Conservation (phyloP, 2,329 filamentous ascomycete species). For the Trichoderma polysporum region DNA sequence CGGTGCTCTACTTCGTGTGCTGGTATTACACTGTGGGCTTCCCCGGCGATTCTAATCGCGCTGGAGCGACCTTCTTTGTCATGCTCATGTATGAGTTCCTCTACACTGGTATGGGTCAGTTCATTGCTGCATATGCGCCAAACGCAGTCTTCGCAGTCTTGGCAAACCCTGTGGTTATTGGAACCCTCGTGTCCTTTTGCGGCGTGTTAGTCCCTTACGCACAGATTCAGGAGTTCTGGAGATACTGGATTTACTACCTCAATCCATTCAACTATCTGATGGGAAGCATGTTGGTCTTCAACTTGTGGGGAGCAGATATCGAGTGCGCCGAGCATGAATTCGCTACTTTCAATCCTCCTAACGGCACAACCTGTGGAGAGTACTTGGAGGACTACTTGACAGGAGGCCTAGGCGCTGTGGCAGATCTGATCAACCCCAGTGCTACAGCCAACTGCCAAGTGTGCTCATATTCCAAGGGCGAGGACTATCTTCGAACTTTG, state of each 20-base stretch:
- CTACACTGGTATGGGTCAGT: constrained; percentile 61
- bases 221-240: constrained; percentile 66
- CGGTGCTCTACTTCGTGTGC: constrained; percentile 51
- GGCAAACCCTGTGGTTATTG: constrained; percentile 56
- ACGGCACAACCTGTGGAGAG: constrained; percentile 53
- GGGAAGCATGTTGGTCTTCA: constrained; percentile 54
- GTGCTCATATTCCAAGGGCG: constrained; percentile 58
- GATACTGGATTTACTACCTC: constrained; percentile 62
- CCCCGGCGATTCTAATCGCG: constrained; percentile 41
- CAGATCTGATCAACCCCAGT: constrained; percentile 60
- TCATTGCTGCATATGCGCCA: constrained; percentile 62
- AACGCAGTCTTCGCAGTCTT: constrained; percentile 60
- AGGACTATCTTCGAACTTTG: constrained; percentile 59
- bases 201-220: constrained; percentile 70
- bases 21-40: constrained; percentile 62
- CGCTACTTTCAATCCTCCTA: constrained; percentile 51
- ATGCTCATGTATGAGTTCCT: constrained; percentile 61
- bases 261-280: constrained; percentile 64
- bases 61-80: constrained; percentile 54
- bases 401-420: constrained; percentile 43
- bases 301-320: constrained; percentile 47
- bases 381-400: constrained; percentile 56
- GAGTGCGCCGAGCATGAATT: constrained; percentile 50
- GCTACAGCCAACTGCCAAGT: constrained; percentile 57
- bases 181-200: constrained; percentile 67